These are phyloP conservation scores for Ceriops tagal DNA, from an alignment of 345 rosid species.

Conservation along the genomic window DNA sequence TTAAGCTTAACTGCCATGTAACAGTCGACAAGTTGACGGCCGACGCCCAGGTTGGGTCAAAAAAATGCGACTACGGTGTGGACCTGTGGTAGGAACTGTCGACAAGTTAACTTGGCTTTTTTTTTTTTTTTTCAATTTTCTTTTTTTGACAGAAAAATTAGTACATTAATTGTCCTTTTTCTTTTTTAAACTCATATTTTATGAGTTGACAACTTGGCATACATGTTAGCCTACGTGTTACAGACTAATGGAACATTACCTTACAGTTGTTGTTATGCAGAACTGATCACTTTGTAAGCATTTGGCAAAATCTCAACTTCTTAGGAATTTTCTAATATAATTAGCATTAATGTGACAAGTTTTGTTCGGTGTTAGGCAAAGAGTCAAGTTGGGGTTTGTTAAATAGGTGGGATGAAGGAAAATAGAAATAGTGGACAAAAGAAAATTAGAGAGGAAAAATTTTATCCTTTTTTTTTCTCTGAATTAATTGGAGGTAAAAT, in stretches of 20 bases:
- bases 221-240: slow-evolving; percentile 1
- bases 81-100: slow-evolving; percentile 42
- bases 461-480: too few species aligned
- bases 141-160: slow-evolving; percentile 4
- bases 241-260: background rate
- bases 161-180: background rate
- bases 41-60: slow-evolving; percentile 41
- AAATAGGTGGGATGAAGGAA: too few species aligned
- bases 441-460: too few species aligned
- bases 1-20: slow-evolving; percentile 61
- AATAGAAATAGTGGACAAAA: too few species aligned
- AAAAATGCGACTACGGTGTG: slow-evolving; percentile 58
- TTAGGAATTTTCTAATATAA: too few species aligned
- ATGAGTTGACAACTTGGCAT: background rate
- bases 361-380: too few species aligned
- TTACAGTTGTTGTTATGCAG: background rate
- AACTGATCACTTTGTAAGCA: too few species aligned
- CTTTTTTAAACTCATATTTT: background rate
- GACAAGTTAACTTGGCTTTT: background rate
- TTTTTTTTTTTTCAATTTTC: too few species aligned
- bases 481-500: too few species aligned
- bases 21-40: slow-evolving; percentile 70
- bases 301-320: too few species aligned
- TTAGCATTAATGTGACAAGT: too few species aligned
- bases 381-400: too few species aligned